Evolutionary conservation across 1,284 basidiomycete genomes (phyloP).

Genomic region (Boletus smithii): DNA sequence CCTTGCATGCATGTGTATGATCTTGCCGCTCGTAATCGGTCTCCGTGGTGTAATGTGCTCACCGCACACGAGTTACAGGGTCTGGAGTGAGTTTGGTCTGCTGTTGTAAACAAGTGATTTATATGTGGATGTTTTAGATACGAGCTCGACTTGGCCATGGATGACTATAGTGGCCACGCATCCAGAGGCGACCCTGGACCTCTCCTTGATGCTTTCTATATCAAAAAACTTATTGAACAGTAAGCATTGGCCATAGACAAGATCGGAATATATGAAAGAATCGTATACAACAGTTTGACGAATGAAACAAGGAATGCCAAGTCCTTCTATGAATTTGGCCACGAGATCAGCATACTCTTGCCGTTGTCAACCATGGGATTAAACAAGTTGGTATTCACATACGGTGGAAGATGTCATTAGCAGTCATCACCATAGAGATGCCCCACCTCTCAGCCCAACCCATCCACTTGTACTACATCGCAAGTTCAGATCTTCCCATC

Average conservation of each 20-base stretch:
- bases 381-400: constrained; percentile 32
- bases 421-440: constrained; percentile 30
- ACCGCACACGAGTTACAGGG: constrained; percentile 35
- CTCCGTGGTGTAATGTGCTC: constrained; percentile 45
- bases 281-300: constrained; percentile 33
- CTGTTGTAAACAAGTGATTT: not conserved
- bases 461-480: constrained; percentile 30
- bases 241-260: constrained; percentile 9
- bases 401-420: not conserved
- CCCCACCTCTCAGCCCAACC: constrained; percentile 30
- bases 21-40: constrained; percentile 36
- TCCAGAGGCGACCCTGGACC: constrained; percentile 37
- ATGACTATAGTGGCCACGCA: constrained; percentile 40
- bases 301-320: constrained; percentile 34
- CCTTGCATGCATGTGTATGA: constrained; percentile 50
- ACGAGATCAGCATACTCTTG: constrained; percentile 47
- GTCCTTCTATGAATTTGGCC: constrained; percentile 45
- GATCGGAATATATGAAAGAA: not conserved
- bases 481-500: constrained; percentile 40
- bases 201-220: constrained; percentile 40
- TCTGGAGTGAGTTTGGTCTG: constrained; percentile 36
- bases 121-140: constrained; percentile 24
- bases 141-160: constrained; percentile 44
- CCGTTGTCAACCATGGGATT: constrained; percentile 44
- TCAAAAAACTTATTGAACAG: constrained; percentile 45